phyloP scores from a whole-genome alignment of 2,329 filamentous ascomycete genomes.

The Sordariomycetes sp. region DNA sequence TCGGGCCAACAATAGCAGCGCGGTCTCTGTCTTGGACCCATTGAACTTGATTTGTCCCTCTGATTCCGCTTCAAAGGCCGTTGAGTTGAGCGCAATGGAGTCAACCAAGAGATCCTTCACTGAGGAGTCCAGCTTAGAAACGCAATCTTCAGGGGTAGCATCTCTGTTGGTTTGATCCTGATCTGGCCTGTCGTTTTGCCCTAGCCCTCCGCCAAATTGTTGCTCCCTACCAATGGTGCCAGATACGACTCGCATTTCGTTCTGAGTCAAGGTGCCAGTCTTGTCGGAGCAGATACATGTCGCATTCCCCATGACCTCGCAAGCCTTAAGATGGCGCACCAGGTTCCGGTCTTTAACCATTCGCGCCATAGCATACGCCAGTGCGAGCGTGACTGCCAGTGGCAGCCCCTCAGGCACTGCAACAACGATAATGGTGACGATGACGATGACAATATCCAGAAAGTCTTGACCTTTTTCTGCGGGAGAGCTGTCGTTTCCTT shows the following conservation, averaged over 20 bases:
- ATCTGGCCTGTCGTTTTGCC: background rate
- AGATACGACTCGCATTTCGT: constrained; percentile 59
- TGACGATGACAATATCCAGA: constrained; percentile 67
- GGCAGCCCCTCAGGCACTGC: constrained; percentile 72
- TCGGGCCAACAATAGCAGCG: constrained; percentile 59
- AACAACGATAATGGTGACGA: constrained; percentile 72
- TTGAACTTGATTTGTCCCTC: constrained; percentile 59
- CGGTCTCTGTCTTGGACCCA: constrained; percentile 71
- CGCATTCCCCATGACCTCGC: constrained; percentile 75
- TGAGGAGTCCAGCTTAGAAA: constrained; percentile 31
- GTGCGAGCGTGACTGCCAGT: constrained; percentile 66
- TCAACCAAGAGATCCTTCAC: constrained; percentile 46
- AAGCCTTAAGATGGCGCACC: constrained; percentile 67
- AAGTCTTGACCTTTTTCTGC: constrained; percentile 73
- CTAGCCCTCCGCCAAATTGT: constrained; percentile 37
- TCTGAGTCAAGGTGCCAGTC: constrained; percentile 58
- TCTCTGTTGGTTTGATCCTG: constrained; percentile 13
- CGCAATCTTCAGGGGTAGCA: constrained; percentile 29
- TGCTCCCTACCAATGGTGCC: constrained; percentile 47
- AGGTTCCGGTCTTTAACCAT: constrained; percentile 74
- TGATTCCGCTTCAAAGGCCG: constrained; percentile 67
- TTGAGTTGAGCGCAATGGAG: constrained; percentile 59
- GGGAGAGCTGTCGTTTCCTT: constrained; percentile 41
- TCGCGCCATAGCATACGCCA: constrained; percentile 68
- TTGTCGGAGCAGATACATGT: constrained; percentile 63